Base-by-base conservation (phyloP, 768 basidiomycete species). In the Kwoniella dendrophila region DNA sequence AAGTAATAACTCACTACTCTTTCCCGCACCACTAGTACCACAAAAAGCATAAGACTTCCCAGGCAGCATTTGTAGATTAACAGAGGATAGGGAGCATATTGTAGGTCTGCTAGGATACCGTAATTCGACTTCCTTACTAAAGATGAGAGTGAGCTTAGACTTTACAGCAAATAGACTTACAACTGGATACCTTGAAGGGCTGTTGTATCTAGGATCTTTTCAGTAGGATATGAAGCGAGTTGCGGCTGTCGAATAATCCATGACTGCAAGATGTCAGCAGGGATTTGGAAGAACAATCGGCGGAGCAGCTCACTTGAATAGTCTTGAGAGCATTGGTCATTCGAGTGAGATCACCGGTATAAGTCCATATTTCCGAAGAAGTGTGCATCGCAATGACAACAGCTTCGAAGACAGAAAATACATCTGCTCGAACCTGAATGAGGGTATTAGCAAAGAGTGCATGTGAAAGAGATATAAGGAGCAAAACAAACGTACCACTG, bases 21-120 rank as follows among this genome's bases (percentile, higher is more conserved):
- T 75, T 3, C 74, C 74, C 0, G 69, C 66, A 1, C 74, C 74
- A 34, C 62, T 64, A 20, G 67, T 71, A 38, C 78, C 78, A 50
- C 74, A 76, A 50, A 79, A 77, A 0, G 78, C 78, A 45, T 76
- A 69, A 2, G 71, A 67, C 59, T 74, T 66, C 10, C 73, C 71
- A 2, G 71, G 56, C 20, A 68, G 62, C 62, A 79, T 74, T 2
- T 54, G 62, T 1, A 77, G 55, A 38, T 55, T 67, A 18, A 79
- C 53, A n/a, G 58, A 59, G 16, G 66, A 44, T 1, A 79, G 54
- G 2, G 74, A 66, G 10, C 64, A 69, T 18, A 69, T 52, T 33
- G 70, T 62, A 0, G 70, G 70, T 55, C 74, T 70, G n/a, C 59
- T 53, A 0, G 76, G 72, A 53, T 78, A 78, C 11, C 69, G 74